Evolutionary conservation across 2,329 filamentous ascomycete genomes (phyloP), one percentile per base, ranked within the genome.

Genomic region (Hypoxylon sp.): DNA sequence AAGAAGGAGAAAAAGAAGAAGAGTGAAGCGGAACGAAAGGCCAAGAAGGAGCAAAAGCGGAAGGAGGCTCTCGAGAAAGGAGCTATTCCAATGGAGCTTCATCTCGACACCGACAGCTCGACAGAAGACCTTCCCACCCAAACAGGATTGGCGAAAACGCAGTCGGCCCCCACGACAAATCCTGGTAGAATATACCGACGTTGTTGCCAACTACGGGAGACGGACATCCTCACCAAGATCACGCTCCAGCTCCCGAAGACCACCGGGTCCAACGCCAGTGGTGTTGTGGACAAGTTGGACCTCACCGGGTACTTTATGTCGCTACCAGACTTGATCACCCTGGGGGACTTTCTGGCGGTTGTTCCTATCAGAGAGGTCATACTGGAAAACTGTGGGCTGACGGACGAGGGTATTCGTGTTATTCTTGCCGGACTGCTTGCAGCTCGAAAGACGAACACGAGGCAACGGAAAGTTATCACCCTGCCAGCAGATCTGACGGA

Each of bases 1-100:
- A 97, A 96, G 76, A 95, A 92, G 74, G 93, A 97, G 71, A 97
- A 97, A 81, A 97, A 97, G 77, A 97, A 96, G 78, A 88, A 89
- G 64, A 96, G 91, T 35, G 94, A 97, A 72, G 92, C 94, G 58
- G 94, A 97, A 74, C 83, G 93, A 37, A 96, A 96, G 72, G 91
- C 95, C 58, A 86, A 93, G 51, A 96, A 96, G 73, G 93, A 97
- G 75, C 91, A 91, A 75, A 94, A 91, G 72, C 83, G 92, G 62
- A 87, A 86, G 70, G 86, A 91, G 66, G 94, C 93, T 20, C 91
- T 96, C 71, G 91, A 91, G 55, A 97, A 95, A 72, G 94, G 94
- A 7, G 85, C 86, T 7, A 85, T 97, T 55, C 94, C 93, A 1
- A 85, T 97, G 73, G 93, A 97, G 72, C 79, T 97, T 48, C 85